Conservation (phyloP, 2,329 filamentous ascomycete species). For the Xylariaceae sp. region DNA sequence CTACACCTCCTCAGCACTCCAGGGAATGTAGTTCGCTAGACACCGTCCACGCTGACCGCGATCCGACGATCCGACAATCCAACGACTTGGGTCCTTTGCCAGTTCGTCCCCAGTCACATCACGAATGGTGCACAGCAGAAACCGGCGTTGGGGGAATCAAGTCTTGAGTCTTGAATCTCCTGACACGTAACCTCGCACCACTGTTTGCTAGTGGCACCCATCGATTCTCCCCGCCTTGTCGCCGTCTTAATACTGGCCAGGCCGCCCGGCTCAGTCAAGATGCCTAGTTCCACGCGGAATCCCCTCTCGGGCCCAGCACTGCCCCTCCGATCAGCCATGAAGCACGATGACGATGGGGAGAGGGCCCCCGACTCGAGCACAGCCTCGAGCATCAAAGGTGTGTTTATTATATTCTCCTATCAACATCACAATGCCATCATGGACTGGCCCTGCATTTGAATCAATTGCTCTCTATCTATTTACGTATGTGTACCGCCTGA, state of each 20-base stretch:
- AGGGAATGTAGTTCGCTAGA: no score
- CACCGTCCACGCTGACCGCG: background rate
- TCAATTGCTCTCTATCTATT: background rate
- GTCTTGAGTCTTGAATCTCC: conserved; percentile 1
- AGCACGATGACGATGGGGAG: conserved; percentile 30
- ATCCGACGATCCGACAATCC: background rate
- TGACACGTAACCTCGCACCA: conserved; percentile 6
- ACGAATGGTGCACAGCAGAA: background rate
- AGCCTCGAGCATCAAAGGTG: conserved; percentile 26
- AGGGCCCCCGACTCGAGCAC: conserved; percentile 21
- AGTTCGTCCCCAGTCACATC: background rate
- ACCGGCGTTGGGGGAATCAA: background rate
- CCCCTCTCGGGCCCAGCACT: conserved; percentile 20
- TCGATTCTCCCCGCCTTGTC: background rate
- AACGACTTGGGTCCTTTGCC: conserved; percentile 3
- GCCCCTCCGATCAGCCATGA: conserved; percentile 30
- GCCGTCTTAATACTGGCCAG: background rate
- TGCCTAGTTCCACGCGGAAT: conserved; percentile 26
- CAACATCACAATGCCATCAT: background rate
- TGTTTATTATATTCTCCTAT: conserved; percentile 15
- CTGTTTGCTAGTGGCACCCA: background rate
- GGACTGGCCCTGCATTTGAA: background rate
- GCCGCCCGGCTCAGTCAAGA: conserved; percentile 9
- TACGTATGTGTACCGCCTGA: conserved; percentile 3
- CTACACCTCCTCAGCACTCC: no score